phyloP scores from a whole-genome alignment of 2,329 filamentous ascomycete species.

The Lachnellula suecica region DNA sequence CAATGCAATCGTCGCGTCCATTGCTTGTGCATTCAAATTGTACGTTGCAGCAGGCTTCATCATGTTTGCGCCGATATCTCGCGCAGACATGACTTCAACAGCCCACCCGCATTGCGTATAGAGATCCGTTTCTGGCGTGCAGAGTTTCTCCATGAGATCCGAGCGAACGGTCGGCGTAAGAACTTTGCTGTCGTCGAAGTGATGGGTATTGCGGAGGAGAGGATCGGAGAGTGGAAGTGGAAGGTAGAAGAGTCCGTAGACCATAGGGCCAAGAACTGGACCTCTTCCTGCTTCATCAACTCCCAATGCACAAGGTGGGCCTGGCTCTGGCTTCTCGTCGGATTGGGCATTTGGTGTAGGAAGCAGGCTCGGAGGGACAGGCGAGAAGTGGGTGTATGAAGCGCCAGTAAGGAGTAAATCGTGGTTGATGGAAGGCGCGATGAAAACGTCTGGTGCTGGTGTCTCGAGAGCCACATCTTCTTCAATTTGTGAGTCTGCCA shows the following conservation, averaged over 20 bases:
- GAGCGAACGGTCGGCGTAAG: constrained; percentile 79
- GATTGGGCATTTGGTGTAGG: constrained; percentile 25
- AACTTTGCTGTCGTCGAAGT: constrained; percentile 94
- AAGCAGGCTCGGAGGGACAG: constrained; percentile 62
- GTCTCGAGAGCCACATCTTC: constrained; percentile 35
- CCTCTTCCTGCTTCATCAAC: constrained; percentile 94
- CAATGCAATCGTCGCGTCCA: constrained; percentile 84
- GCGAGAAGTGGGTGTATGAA: constrained; percentile 72
- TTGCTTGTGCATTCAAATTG: constrained; percentile 94
- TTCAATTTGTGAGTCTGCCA: constrained; percentile 36
- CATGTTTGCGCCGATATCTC: constrained; percentile 37
- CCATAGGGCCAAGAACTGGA: constrained; percentile 83
- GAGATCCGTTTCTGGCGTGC: constrained; percentile 61
- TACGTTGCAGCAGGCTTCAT: constrained; percentile 52
- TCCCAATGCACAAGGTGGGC: constrained; percentile 72
- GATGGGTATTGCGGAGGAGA: constrained; percentile 75
- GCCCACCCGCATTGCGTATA: constrained; percentile 78
- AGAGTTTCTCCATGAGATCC: constrained; percentile 67
- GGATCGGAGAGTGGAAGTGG: constrained; percentile 70
- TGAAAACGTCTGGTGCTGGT: constrained; percentile 45
- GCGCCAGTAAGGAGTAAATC: constrained; percentile 58
- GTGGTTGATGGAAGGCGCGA: constrained; percentile 68
- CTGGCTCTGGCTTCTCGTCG: constrained; percentile 31
- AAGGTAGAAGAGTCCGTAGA: constrained; percentile 72
- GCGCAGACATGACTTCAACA: constrained; percentile 73